Evolutionary conservation across 2,329 filamentous ascomycete genomes (phyloP).

Genomic region (Xylaria digitata): DNA sequence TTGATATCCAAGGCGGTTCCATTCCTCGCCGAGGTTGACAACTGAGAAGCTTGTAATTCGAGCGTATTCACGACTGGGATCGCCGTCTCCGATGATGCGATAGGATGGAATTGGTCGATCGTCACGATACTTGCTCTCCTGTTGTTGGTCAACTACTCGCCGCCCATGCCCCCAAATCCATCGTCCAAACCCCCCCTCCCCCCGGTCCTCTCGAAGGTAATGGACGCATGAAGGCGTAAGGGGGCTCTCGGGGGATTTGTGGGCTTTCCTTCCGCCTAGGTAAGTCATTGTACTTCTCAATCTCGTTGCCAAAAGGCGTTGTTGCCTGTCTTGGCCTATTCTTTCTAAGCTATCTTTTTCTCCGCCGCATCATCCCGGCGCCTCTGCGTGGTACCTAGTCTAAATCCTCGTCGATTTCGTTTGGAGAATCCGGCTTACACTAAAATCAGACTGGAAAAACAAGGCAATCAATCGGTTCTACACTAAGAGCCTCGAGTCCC

Average conservation of each 20-base stretch:
- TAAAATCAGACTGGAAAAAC: slow-evolving; percentile 19
- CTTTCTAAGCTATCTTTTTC: slow-evolving; percentile 11
- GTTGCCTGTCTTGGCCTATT: slow-evolving; percentile 24
- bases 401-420: slow-evolving; percentile 16
- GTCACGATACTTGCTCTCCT: slow-evolving; percentile 24
- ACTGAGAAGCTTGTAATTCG: slow-evolving; percentile 15
- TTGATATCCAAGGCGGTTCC: slow-evolving; percentile 27
- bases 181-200: slow-evolving; percentile 8
- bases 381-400: slow-evolving; percentile 25
- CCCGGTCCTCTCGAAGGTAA: slow-evolving; percentile 17
- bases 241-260: slow-evolving; percentile 25
- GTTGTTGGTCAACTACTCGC: slow-evolving; percentile 16
- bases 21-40: slow-evolving; percentile 27
- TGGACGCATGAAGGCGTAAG: slow-evolving; percentile 25
- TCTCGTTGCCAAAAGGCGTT: slow-evolving; percentile 27
- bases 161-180: slow-evolving; percentile 23
- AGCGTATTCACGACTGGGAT: slow-evolving; percentile 33
- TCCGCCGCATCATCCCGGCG: slow-evolving; percentile 27
- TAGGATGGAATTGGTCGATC: slow-evolving; percentile 14
- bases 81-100: slow-evolving; percentile 35
- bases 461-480: slow-evolving; percentile 28
- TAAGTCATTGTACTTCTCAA: slow-evolving; percentile 25
- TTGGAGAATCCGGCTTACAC: slow-evolving; percentile 27
- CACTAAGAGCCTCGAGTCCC: slow-evolving; percentile 22
- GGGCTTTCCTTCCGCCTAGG: slow-evolving; percentile 17